A percentile compares a stretch with the other conserved stretches of the same genome.
Evolutionary conservation across 2,329 filamentous ascomycete species (phyloP).

Genomic region (Diaporthe sp.): DNA sequence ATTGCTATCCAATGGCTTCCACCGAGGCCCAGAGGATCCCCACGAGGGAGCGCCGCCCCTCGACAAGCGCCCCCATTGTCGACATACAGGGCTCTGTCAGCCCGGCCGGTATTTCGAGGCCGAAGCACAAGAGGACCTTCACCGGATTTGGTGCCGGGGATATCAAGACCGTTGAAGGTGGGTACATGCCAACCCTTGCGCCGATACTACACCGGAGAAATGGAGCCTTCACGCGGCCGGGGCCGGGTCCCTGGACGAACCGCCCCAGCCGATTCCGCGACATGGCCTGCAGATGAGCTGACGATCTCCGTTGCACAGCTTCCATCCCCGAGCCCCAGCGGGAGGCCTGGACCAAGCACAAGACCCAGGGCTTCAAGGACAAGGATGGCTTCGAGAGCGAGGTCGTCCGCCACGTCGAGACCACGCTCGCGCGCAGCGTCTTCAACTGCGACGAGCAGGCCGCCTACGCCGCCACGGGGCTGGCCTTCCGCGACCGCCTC

Average conservation of each 20-base stretch:
- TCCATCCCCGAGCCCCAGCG: slow-evolving; percentile 91
- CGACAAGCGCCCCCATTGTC: slow-evolving; percentile 83
- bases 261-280: too few relatives aligned
- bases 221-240: neutral
- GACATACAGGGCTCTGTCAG: slow-evolving; percentile 89
- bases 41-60: slow-evolving; percentile 82
- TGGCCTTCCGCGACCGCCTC: slow-evolving; percentile 93
- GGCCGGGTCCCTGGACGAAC: neutral
- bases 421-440: slow-evolving; percentile 92
- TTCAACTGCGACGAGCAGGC: slow-evolving; percentile 98
- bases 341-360: slow-evolving; percentile 78
- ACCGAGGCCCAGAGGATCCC: slow-evolving; percentile 57
- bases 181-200: slow-evolving; percentile 44
- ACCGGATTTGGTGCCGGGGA: slow-evolving; percentile 92
- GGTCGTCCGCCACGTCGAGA: slow-evolving; percentile 94
- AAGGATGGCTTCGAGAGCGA: slow-evolving; percentile 90
- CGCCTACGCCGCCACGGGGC: slow-evolving; percentile 89
- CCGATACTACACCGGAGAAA: slow-evolving; percentile 7
- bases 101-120: slow-evolving; percentile 85
- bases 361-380: slow-evolving; percentile 77
- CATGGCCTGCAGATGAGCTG: neutral
- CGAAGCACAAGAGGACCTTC: slow-evolving; percentile 97
- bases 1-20: slow-evolving; percentile 34
- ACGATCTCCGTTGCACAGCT: slow-evolving; percentile 54
- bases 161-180: slow-evolving; percentile 94